These are phyloP conservation scores for Umbellularia californica DNA, from an alignment of 164 flowering plant species.

Conservation along the genomic window DNA sequence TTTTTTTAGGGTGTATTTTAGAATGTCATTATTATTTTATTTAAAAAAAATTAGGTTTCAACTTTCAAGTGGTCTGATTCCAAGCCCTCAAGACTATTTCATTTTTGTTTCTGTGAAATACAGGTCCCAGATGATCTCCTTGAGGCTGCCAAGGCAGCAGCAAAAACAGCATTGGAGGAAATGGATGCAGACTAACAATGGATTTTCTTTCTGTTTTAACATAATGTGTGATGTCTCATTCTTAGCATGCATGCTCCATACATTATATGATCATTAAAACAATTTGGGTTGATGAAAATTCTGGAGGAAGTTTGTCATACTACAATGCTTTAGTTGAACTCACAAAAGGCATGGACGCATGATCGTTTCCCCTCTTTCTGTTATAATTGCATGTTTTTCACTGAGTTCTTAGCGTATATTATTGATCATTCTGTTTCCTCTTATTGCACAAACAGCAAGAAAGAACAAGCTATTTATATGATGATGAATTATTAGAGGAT, in stretches of 20 bases:
- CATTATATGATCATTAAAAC: background rate
- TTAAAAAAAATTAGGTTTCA: no score
- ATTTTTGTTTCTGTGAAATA: constrained; percentile 2
- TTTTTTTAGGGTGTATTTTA: no score
- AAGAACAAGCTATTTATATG: no score
- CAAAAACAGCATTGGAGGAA: constrained; percentile 59
- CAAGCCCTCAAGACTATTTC: background rate
- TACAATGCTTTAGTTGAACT: background rate
- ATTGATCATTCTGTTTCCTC: no score
- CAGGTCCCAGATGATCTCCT: constrained; percentile 56
- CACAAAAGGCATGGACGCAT: background rate
- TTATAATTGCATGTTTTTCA: no score
- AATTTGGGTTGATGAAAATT: background rate
- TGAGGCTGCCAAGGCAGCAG: constrained; percentile 56
- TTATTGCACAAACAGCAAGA: no score
- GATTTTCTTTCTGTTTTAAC: background rate
- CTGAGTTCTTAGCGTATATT: no score
- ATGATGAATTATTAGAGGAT: no score
- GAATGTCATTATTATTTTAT: no score
- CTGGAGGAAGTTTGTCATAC: background rate
- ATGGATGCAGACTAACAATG: constrained; percentile 59
- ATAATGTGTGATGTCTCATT: background rate
- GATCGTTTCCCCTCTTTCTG: no score
- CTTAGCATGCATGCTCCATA: background rate
- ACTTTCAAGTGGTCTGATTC: background rate